Evolutionary conservation across 2,329 filamentous ascomycete species (phyloP), one percentile per base, ranked within the genome.

Genomic region (Colletotrichum sp.): DNA sequence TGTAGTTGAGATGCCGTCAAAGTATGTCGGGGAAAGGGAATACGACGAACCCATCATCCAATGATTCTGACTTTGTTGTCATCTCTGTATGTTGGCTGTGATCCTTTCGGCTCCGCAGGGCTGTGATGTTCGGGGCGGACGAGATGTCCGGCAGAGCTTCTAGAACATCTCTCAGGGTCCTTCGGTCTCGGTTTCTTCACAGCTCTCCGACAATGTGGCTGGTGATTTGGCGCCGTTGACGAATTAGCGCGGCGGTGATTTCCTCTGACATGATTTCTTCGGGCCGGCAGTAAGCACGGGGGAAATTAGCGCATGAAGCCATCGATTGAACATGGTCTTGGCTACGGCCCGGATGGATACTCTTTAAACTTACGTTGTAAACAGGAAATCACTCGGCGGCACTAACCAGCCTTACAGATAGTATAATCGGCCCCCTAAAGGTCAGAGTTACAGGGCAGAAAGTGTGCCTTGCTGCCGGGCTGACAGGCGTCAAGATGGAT

Each of bases 171-270:
- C 28, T 60, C 34, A 26, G 70, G 34, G 28, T 62, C 28, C n/a
- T 39, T 72, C 55, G 71, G 63, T 69, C 26, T 72, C 70, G 70
- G 70, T 68, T 72, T 72, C 49, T 18, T 66, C 15, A 57, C 24
- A 55, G 10, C 26, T 71, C 32, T 59, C 63, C 63, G 63, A 32
- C 32, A 15, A 10, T 30, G 63, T 30, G 26, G 49, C 52, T 72
- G 39, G 49, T 44, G 34, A 6, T 28, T 18, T 68, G n/a, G 12
- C 52, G 24, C 28, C 28, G 10, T 64, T 24, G 30, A 26, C 32
- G 30, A 55, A 66, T 30, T 67, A 67, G 64, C 65, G 18, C n/a
- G 24, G 15, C 34, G 44, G n/a, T 68, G 18, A 57, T 36, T 26
- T 24, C 44, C 10, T 15, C 30, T 34, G 49, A 68, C 59, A 62